phyloP scores from a whole-genome alignment of 495 filamentous ascomycete species.

The Oidiodendron maius region DNA sequence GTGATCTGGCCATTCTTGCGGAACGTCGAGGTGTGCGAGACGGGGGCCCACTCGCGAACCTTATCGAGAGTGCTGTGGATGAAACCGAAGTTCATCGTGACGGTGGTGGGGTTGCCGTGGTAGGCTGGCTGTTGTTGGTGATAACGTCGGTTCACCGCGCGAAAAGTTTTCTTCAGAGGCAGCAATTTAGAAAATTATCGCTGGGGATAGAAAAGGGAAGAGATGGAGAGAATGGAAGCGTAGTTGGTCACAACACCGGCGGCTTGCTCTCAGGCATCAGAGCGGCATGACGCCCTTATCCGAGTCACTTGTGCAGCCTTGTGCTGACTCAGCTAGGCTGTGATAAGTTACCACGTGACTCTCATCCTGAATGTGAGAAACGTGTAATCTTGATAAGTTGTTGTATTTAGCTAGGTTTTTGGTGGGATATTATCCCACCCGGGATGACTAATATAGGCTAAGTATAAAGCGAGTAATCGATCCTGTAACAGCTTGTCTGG shows the following conservation, averaged over 20 bases:
- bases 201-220: neutral
- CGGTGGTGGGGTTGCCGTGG: neutral
- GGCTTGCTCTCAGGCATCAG: neutral
- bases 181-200: too few species aligned
- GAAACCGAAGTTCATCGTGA: slow-evolving; percentile 36
- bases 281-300: neutral
- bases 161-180: too few species aligned
- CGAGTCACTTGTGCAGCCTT: neutral
- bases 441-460: too few species aligned
- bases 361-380: neutral
- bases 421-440: too few species aligned
- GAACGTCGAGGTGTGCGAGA: slow-evolving; percentile 88
- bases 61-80: slow-evolving; percentile 78
- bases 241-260: neutral
- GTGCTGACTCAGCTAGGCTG: neutral
- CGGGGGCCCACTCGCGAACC: slow-evolving; percentile 83
- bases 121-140: neutral
- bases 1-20: slow-evolving; percentile 91
- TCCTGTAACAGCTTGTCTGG: neutral
- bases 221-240: neutral
- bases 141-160: too few species aligned
- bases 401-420: too few species aligned
- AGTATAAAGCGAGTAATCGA: neutral
- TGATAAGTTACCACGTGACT: too few species aligned
- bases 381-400: too few species aligned